phyloP scores from a whole-genome alignment of 345 rosid species.

The Erodium maritimum region DNA sequence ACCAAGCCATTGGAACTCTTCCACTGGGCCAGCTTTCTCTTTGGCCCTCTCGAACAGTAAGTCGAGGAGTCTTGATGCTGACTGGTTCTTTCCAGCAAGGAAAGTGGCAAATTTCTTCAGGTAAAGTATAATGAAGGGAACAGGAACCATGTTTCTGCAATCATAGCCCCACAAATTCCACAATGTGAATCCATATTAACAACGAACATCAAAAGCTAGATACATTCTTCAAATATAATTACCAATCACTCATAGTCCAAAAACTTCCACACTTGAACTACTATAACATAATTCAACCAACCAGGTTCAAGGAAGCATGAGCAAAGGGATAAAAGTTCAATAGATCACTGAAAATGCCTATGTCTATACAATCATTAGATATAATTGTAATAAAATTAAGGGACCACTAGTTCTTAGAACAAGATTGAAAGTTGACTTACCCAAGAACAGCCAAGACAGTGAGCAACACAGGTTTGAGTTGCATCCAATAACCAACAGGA shows the following conservation, averaged over 20 bases:
- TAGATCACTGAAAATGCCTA: constrained; percentile 17
- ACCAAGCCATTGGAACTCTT: constrained; percentile 88
- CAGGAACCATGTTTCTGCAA: constrained; percentile 90
- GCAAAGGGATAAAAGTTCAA: not conserved
- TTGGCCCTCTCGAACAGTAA: constrained; percentile 56
- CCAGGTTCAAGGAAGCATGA: not conserved
- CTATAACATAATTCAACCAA: too few species aligned
- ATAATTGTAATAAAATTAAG: not conserved
- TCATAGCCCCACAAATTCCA: constrained; percentile 7
- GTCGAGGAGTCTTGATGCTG: constrained; percentile 49
- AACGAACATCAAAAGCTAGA: not conserved
- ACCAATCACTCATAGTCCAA: too few species aligned
- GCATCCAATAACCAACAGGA: constrained; percentile 97
- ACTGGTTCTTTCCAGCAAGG: constrained; percentile 45
- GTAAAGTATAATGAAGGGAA: constrained; percentile 74
- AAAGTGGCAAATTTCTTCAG: constrained; percentile 56
- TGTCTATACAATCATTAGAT: constrained; percentile 39
- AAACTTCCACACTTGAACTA: too few species aligned
- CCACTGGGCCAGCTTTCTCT: constrained; percentile 78
- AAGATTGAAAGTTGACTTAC: constrained; percentile 31
- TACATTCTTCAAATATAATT: too few species aligned
- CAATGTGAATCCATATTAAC: not conserved
- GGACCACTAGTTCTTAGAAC: not conserved
- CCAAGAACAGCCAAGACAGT: constrained; percentile 59
- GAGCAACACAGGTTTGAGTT: constrained; percentile 46